Base-by-base conservation (phyloP, 208 protist species). In the Phytomonas francai region DNA sequence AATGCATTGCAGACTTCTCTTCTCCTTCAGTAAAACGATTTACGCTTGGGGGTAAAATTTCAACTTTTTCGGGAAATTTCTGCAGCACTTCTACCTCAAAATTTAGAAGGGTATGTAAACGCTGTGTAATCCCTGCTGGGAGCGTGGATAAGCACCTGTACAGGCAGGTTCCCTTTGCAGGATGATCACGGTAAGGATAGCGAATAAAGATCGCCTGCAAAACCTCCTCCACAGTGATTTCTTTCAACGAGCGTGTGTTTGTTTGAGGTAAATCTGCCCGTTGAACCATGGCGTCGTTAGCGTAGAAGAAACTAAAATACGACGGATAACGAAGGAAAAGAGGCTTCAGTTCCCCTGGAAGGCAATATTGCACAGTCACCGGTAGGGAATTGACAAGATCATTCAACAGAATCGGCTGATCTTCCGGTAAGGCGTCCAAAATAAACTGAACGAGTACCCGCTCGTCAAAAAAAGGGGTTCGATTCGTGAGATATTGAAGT, bases 31-130 rank as follows among this genome's bases (percentile, higher is more conserved):
- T 49, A 57, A 36, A 63, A 25, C 45, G 16, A 6, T 54, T 54
- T 25, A 25, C 16, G 11, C 6, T 25, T 22, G 32, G 27, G 22
- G 58, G 33, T 0, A 92, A 56, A 7, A 88, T 22, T 72, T 85
- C 87, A 30, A 96, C 86, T 63, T 87, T 92, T 27, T 96, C 86
- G 0, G 88, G 84, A 63, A 81, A 88, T 39, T 65, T 61, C 5
- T 49, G 71, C 49, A 93, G 75, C 9, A 94, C 56, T 56, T 92
- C 79, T 5, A 72, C 68, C 33, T 85, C 73, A 42, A 92, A 77
- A 34, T 96, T 81, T 27, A 65, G 33, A 54, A 91, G 74, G 49
- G 84, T 27, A 27, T 75, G 77, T 19, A 96, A 56, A 2, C 79
- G 79, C 6, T 74, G 33, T 2, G 68, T 70, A n/a, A 88, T 56